Evolutionary conservation across 352 stramenopile genomes (phyloP).

Genomic region (Globisporangium emineosum): DNA sequence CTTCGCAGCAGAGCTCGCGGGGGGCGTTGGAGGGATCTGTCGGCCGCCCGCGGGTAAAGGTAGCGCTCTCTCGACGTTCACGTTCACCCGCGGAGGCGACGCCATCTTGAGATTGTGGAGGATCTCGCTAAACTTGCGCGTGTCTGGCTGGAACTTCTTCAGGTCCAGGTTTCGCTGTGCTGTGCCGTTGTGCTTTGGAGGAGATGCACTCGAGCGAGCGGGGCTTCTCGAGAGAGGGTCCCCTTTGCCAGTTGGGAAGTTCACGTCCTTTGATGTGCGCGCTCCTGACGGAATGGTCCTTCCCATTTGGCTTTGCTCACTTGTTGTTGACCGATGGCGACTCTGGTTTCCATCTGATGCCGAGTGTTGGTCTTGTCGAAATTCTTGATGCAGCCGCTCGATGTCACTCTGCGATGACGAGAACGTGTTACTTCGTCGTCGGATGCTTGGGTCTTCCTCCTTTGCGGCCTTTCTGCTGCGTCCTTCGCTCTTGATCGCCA

Average conservation of each 20-base stretch:
- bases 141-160: conserved; percentile 73
- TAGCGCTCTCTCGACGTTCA: conserved; percentile 17
- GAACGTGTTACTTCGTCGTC: conserved; percentile 35
- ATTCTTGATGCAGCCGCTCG: conserved; percentile 31
- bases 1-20: conserved; percentile 19
- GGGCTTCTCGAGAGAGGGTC: conserved; percentile 11
- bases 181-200: conserved; percentile 12
- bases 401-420: conserved; percentile 33
- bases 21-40: conserved; percentile 26
- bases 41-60: conserved; percentile 10
- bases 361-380: conserved; percentile 24
- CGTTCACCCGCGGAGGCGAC: conserved; percentile 33
- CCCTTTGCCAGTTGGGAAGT: conserved; percentile 4
- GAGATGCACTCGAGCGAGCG: conserved; percentile 4
- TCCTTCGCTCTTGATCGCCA: conserved; percentile 10
- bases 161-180: conserved; percentile 49
- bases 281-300: not conserved
- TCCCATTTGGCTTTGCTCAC: conserved; percentile 2
- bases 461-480: conserved; percentile 1
- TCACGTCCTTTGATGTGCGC: not conserved
- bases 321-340: conserved; percentile 5
- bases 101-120: conserved; percentile 65
- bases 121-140: conserved; percentile 74
- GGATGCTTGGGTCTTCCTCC: conserved; percentile 6
- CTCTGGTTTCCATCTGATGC: not conserved